phyloP scores from a whole-genome alignment of 345 rosid species.

The Ailanthus altissimus region DNA sequence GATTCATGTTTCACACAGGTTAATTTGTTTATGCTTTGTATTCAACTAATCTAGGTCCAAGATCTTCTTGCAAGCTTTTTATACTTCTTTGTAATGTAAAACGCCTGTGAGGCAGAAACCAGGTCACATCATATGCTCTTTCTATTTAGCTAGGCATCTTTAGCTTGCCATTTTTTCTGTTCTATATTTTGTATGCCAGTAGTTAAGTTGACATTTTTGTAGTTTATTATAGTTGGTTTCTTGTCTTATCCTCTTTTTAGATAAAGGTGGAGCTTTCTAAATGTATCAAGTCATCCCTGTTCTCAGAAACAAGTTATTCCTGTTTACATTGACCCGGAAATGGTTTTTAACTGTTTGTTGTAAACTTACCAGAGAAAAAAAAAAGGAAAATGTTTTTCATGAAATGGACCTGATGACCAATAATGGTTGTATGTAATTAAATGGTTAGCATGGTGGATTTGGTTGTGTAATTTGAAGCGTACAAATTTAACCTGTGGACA shows the following conservation, averaged over 20 bases:
- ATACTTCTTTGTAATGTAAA: neutral
- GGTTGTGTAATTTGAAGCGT: neutral
- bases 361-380: too few relatives aligned
- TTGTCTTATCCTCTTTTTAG: slow-evolving; percentile 2
- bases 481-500: neutral
- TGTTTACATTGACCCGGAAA: neutral
- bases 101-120: neutral
- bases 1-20: neutral
- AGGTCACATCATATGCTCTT: neutral
- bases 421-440: neutral
- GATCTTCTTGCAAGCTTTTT: neutral
- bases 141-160: neutral
- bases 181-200: neutral
- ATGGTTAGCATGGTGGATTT: neutral
- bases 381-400: neutral
- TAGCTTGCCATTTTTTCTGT: neutral
- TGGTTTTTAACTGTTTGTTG: neutral
- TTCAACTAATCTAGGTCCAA: neutral
- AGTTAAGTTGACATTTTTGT: slow-evolving; percentile 4
- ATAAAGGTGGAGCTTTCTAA: slow-evolving; percentile 7
- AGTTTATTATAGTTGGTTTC: neutral
- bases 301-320: neutral
- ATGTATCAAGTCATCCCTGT: neutral
- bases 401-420: neutral
- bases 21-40: neutral